phyloP scores from a whole-genome alignment of 148 eudicot species.

The Amaranthus palmeri region DNA sequence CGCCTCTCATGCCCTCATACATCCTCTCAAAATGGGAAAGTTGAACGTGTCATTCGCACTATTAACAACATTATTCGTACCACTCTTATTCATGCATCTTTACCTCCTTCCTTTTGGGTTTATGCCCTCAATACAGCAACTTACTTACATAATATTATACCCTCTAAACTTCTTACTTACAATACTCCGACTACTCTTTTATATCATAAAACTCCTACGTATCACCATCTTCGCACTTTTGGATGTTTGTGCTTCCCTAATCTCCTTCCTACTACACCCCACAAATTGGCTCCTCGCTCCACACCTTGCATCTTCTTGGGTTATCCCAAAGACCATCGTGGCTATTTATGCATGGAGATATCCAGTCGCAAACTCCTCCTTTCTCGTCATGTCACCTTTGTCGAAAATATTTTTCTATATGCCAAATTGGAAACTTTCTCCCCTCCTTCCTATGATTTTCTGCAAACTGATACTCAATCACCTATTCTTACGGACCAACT shows the following conservation, averaged over 20 bases:
- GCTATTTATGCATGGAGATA: background rate
- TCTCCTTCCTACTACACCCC: background rate
- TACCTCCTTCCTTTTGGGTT: background rate
- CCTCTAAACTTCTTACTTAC: background rate
- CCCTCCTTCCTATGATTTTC: background rate
- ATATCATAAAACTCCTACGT: background rate
- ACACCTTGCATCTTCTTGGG: conserved; percentile 4
- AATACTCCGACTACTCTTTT: background rate
- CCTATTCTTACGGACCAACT: no score
- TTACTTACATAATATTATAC: background rate
- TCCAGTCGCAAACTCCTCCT: background rate
- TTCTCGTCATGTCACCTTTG: conserved; percentile 4
- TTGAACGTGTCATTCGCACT: background rate
- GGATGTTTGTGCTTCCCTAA: background rate
- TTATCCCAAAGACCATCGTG: background rate
- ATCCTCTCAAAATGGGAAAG: background rate
- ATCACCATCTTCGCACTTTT: background rate
- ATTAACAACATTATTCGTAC: background rate
- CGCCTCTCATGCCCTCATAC: conserved; percentile 3
- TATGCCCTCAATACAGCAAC: background rate
- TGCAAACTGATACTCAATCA: background rate
- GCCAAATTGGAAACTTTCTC: background rate
- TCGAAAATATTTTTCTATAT: background rate
- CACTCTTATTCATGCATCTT: background rate
- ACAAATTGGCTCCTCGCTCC: background rate